Conservation (phyloP, 23 red algal species). For the Pyropia haitanensis region DNA sequence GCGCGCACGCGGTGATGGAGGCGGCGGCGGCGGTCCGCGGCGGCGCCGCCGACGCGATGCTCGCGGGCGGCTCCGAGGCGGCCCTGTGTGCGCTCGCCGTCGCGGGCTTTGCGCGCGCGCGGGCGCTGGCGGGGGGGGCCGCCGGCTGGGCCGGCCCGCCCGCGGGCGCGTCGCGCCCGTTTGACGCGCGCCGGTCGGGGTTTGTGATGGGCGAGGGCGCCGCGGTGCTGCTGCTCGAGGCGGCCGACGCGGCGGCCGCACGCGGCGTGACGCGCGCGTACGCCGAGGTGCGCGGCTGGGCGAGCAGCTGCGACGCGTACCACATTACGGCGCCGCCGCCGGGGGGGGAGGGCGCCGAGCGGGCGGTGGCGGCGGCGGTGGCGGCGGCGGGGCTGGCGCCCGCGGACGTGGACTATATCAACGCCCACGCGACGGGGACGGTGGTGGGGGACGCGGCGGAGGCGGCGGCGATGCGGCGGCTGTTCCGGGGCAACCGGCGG, state of each 20-base stretch:
- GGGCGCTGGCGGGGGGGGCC: constrained; percentile 25
- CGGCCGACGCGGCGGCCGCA: constrained; percentile 9
- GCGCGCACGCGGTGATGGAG: constrained; percentile 69
- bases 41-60: constrained; percentile 54
- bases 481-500: constrained; percentile 19
- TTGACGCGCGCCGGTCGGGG: constrained; percentile 46
- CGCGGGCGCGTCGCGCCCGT: constrained; percentile 37
- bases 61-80: constrained; percentile 70
- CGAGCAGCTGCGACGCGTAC: constrained; percentile 44
- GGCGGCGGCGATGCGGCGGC: constrained; percentile 29
- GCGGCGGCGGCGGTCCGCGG: constrained; percentile 25
- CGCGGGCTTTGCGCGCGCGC: constrained; percentile 51
- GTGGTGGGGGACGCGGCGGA: constrained; percentile 51
- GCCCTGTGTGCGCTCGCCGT: constrained; percentile 34
- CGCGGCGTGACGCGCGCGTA: constrained; percentile 23
- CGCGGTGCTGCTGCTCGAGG: constrained; percentile 55
- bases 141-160: background rate
- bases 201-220: constrained; percentile 85
- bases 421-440: constrained; percentile 82
- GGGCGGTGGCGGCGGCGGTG: constrained; percentile 36
- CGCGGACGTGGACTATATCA: constrained; percentile 70
- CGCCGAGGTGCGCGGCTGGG: constrained; percentile 47
- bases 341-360: constrained; percentile 41
- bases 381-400: background rate
- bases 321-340: constrained; percentile 56